These are phyloP conservation scores for Fusarium temperatum DNA, from an alignment of 2,329 filamentous ascomycete genomes.

Conservation along the genomic window DNA sequence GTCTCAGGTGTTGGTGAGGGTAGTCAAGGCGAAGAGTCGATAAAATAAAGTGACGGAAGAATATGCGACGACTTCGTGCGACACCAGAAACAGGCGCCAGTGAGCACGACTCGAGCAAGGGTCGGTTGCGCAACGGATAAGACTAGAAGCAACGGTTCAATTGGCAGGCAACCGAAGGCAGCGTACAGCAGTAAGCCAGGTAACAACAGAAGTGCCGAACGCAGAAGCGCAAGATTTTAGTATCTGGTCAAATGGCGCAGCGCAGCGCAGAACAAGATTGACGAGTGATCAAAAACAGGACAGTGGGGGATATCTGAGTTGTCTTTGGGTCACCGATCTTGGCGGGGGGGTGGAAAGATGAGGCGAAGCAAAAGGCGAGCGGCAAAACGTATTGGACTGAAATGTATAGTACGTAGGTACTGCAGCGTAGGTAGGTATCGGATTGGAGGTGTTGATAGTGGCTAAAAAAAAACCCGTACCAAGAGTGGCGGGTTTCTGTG, in stretches of 20 bases:
- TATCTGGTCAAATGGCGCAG: conserved; percentile 11
- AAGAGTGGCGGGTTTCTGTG: conserved; percentile 15
- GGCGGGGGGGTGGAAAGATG: conserved; percentile 29
- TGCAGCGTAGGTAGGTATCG: neutral
- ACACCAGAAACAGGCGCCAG: conserved; percentile 19
- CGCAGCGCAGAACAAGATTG: conserved; percentile 17
- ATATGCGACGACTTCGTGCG: conserved; percentile 29
- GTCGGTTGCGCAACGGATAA: conserved; percentile 34
- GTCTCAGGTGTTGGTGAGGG: conserved; percentile 20
- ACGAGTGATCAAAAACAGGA: conserved; percentile 25
- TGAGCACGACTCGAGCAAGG: conserved; percentile 33
- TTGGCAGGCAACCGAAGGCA: conserved; percentile 24
- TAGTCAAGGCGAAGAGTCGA: neutral
- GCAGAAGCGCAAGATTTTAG: conserved; percentile 8
- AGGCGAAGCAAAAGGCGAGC: conserved; percentile 25
- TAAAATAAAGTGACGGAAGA: conserved; percentile 10
- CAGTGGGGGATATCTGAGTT: conserved; percentile 31
- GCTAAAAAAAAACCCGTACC: conserved; percentile 20
- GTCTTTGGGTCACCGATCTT: conserved; percentile 28
- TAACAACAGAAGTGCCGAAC: conserved; percentile 24
- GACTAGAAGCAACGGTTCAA: conserved; percentile 29
- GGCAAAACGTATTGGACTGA: conserved; percentile 6
- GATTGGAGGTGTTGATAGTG: conserved; percentile 26
- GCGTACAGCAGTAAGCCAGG: conserved; percentile 32
- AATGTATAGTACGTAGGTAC: neutral